A percentile compares a stretch with the other conserved stretches of the same genome.
phyloP scores from a whole-genome alignment of 2,329 filamentous ascomycete species.

The Penicillium occitanis region DNA sequence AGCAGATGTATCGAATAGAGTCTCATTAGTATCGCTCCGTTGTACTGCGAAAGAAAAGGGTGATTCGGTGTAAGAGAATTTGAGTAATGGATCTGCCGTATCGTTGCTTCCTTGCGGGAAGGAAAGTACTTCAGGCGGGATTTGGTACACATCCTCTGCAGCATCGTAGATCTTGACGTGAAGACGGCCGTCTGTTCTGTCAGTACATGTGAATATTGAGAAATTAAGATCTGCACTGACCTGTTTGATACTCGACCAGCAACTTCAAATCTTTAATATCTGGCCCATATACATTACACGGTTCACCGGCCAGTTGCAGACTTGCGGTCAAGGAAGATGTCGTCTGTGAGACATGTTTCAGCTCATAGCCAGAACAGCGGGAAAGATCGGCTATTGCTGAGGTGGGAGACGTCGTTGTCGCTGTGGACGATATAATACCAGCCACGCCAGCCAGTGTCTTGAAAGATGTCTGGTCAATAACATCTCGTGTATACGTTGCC shows the following conservation, averaged over 20 bases:
- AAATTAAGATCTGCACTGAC: conserved; percentile 37
- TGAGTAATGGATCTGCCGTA: conserved; percentile 47
- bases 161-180: conserved; percentile 74
- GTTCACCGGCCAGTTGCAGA: conserved; percentile 65
- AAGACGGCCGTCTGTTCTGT: conserved; percentile 58
- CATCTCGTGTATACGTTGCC: conserved; percentile 12
- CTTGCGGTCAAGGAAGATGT: conserved; percentile 56
- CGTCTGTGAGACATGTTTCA: conserved; percentile 32
- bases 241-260: conserved; percentile 61
- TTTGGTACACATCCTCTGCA: conserved; percentile 68
- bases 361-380: conserved; percentile 40
- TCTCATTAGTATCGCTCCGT: conserved; percentile 33
- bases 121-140: conserved; percentile 67
- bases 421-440: conserved; percentile 12
- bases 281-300: conserved; percentile 61
- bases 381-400: not conserved
- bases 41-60: conserved; percentile 68
- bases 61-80: conserved; percentile 54
- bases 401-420: not conserved
- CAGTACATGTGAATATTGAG: conserved; percentile 32
- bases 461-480: conserved; percentile 16
- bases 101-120: conserved; percentile 53
- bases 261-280: conserved; percentile 59
- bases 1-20: conserved; percentile 68
- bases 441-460: conserved; percentile 14